These are phyloP conservation scores for Aphanoascus verrucosus DNA, from an alignment of 2,329 filamentous ascomycete genomes.

Conservation along the genomic window DNA sequence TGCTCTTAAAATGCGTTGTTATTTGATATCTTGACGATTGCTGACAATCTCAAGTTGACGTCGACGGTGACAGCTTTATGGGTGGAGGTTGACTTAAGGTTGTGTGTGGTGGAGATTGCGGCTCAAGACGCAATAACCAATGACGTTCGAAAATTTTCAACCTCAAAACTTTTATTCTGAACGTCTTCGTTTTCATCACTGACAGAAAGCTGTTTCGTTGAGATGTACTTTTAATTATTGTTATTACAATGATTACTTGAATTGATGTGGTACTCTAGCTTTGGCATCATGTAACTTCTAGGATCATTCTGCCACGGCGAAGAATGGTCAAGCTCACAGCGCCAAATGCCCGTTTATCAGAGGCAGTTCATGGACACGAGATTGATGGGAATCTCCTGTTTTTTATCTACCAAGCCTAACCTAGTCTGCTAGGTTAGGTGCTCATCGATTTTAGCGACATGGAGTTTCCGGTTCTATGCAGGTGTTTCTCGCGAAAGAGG, in stretches of 20 bases:
- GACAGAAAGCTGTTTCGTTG: background rate
- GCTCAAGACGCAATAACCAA: background rate
- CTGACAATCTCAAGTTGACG: background rate
- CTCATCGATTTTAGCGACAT: background rate
- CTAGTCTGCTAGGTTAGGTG: background rate
- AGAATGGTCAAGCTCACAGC: background rate
- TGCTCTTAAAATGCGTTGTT: background rate
- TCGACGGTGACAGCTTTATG: background rate
- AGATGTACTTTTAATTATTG: background rate
- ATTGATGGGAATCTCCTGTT: background rate
- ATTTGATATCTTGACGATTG: background rate
- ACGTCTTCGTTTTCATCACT: background rate
- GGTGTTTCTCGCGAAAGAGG: background rate
- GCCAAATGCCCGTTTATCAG: background rate
- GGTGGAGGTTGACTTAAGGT: background rate
- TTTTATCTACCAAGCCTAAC: background rate
- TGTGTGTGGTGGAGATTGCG: background rate
- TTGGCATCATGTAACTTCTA: background rate
- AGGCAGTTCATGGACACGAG: background rate
- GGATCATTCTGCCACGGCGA: background rate
- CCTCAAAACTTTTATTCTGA: constrained; percentile 1
- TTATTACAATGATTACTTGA: background rate
- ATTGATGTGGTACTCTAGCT: background rate
- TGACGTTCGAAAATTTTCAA: constrained; percentile 2
- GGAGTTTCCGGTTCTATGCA: background rate